Percentiles rank a stretch among this genome's conserved stretches.
These are phyloP conservation scores for Asterophora lycoperdoides DNA, from an alignment of 768 basidiomycete genomes.

Conservation along the genomic window DNA sequence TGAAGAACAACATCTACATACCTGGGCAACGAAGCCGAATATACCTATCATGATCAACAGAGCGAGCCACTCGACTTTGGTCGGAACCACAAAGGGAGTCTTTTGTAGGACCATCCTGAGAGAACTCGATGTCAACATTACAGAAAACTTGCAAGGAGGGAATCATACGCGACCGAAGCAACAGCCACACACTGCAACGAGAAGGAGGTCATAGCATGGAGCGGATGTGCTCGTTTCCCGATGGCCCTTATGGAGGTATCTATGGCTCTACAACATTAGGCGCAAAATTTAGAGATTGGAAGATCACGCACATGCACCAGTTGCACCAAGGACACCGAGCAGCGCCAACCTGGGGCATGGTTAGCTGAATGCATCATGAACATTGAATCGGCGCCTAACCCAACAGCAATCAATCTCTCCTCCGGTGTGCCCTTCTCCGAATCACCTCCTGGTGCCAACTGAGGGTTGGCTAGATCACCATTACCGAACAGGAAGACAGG, in stretches of 20 bases:
- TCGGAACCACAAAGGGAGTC: slow-evolving; percentile 44
- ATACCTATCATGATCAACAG: slow-evolving; percentile 48
- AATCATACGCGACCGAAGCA: slow-evolving; percentile 23
- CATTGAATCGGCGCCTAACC: neutral
- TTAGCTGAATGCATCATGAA: neutral
- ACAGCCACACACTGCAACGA: slow-evolving; percentile 49
- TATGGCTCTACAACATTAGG: neutral
- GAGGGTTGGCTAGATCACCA: slow-evolving; percentile 1
- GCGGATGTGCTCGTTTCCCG: slow-evolving; percentile 68
- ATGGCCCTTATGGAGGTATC: slow-evolving; percentile 46
- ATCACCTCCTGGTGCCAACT: slow-evolving; percentile 25
- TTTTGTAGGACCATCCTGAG: slow-evolving; percentile 41
- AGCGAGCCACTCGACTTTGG: slow-evolving; percentile 37
- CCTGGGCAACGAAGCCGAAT: slow-evolving; percentile 51
- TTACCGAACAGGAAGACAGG: slow-evolving; percentile 70
- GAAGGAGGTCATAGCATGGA: slow-evolving; percentile 70
- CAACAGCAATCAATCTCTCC: slow-evolving; percentile 38
- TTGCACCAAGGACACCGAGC: slow-evolving; percentile 59
- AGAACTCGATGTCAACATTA: neutral
- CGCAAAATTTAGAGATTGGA: neutral
- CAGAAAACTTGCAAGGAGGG: neutral
- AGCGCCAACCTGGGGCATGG: slow-evolving; percentile 6
- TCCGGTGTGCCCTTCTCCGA: slow-evolving; percentile 26
- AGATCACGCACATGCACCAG: slow-evolving; percentile 58
- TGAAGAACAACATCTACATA: slow-evolving; percentile 48